A percentile compares a stretch with the other conserved stretches of the same genome.
These are phyloP conservation scores for Stagonosporopsis tanaceti DNA, from an alignment of 2,329 filamentous ascomycete species.

Conservation along the genomic window DNA sequence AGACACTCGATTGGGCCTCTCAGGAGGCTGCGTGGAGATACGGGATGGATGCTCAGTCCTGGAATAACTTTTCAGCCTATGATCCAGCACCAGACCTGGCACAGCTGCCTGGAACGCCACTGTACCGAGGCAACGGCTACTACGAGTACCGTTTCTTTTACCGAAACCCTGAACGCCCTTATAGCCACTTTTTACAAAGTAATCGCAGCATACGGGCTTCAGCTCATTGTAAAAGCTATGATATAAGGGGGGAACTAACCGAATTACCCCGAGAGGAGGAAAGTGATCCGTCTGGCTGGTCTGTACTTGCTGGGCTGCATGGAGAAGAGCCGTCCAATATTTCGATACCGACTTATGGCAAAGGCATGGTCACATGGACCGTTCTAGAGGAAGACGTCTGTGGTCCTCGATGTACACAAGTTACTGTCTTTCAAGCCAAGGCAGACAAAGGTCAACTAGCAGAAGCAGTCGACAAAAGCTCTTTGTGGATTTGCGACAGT, in stretches of 20 bases:
- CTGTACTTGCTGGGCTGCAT: neutral
- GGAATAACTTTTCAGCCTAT: conserved; percentile 4
- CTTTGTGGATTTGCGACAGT: conserved; percentile 7
- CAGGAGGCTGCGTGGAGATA: conserved; percentile 37
- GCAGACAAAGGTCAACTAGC: neutral
- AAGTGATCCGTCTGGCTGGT: too few relatives aligned
- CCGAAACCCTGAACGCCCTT: conserved; percentile 37
- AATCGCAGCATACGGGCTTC: conserved; percentile 11
- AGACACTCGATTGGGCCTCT: neutral
- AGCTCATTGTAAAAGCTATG: neutral
- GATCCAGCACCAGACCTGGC: conserved; percentile 25
- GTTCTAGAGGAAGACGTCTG: neutral
- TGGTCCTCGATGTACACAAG: conserved; percentile 2
- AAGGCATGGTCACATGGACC: neutral
- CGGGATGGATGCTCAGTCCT: conserved; percentile 34
- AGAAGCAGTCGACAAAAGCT: neutral
- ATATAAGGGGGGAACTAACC: too few relatives aligned
- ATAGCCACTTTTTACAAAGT: conserved; percentile 35
- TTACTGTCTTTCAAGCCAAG: conserved; percentile 10
- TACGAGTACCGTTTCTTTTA: conserved; percentile 45
- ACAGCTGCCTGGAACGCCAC: conserved; percentile 29
- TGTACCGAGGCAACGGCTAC: conserved; percentile 30
- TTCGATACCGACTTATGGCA: neutral
- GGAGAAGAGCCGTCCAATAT: neutral
- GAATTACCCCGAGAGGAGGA: too few relatives aligned